Base-by-base conservation (phyloP, 2,329 filamentous ascomycete species). In the Aspergillus sp. region DNA sequence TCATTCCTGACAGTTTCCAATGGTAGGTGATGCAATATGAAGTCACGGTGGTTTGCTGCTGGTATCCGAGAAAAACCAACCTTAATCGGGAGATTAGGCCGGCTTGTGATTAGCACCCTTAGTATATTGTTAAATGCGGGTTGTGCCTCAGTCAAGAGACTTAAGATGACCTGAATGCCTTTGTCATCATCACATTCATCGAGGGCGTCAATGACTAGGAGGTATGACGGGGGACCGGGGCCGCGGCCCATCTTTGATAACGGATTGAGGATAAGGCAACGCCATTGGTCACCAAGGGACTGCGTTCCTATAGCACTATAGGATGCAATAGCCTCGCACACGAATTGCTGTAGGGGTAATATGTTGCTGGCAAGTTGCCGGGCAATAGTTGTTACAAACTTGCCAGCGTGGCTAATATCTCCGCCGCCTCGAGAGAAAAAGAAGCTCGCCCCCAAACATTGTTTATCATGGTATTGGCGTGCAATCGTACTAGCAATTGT, bases 381-480 rank as follows among this genome's bases (percentile, higher is more conserved):
- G 5, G 31, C 25, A 14, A 69, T 65, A 0, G 77, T 81, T 0
- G 76, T 67, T 15, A 82, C 70, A 37, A 82, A 69, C 23, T 51
- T 51, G 2, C 48, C 48, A 40, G 48, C 48, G 47, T 67, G 70
- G 4, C 62, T 60, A 1, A 70, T 67, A 43, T 68, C 69, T 2
- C 73, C 70, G 17, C 74, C 76, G 1, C 74, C 76, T 58, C 68
- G 72, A 52, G 77, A 78, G 64, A 81, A 82, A 64, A 80, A 80
- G 62, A 81, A 81, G 53, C 68, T 77, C 2, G 73, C 56, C 21
- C 48, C 56, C 6, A 58, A 21, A 6, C 23, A 37, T 3, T 40
- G 17, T 17, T 49, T 12, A 69, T 65, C 53, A 15, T 59, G 49
- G n/a, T 68, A 57, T 5, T 14, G 51, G 6, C 59, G 59, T 31